phyloP scores from a whole-genome alignment of 2,329 filamentous ascomycete species.

The Claviceps sp. region DNA sequence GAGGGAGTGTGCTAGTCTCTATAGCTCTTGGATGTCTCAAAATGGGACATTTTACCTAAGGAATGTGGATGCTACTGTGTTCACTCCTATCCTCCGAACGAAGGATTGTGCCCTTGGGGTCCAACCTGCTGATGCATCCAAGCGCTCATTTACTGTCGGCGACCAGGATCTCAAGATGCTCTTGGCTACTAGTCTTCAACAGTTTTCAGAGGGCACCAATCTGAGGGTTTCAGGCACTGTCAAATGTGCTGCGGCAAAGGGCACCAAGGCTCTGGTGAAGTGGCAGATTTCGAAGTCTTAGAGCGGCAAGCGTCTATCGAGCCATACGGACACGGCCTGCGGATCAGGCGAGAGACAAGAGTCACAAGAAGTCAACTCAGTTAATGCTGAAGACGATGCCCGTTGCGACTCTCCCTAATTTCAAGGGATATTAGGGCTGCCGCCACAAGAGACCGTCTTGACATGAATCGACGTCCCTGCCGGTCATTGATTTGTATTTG shows the following conservation, averaged over 20 bases:
- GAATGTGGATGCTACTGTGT: conserved; percentile 6
- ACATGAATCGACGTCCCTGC: not conserved
- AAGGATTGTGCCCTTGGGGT: conserved; percentile 16
- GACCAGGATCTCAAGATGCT: conserved; percentile 13
- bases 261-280: conserved; percentile 8
- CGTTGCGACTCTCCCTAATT: not conserved
- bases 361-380: not conserved
- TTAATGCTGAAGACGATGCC: not conserved
- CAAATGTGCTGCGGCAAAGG: conserved; percentile 9
- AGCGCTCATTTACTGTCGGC: conserved; percentile 12
- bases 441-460: not conserved
- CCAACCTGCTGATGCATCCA: conserved; percentile 9
- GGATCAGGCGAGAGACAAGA: not conserved
- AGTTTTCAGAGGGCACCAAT: conserved; percentile 10
- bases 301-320: conserved; percentile 1
- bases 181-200: conserved; percentile 9
- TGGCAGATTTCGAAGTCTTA: conserved; percentile 13
- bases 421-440: not conserved
- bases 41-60: conserved; percentile 19
- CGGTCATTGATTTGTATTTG: not conserved
- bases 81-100: conserved; percentile 13
- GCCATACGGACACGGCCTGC: not conserved
- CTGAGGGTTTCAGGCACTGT: conserved; percentile 11
- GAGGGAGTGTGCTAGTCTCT: conserved; percentile 18
- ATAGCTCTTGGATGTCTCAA: conserved; percentile 15